A percentile compares a stretch with the other conserved stretches of the same genome.
These are phyloP conservation scores for Botrytis porri DNA, from an alignment of 2,329 filamentous ascomycete genomes.

Conservation along the genomic window DNA sequence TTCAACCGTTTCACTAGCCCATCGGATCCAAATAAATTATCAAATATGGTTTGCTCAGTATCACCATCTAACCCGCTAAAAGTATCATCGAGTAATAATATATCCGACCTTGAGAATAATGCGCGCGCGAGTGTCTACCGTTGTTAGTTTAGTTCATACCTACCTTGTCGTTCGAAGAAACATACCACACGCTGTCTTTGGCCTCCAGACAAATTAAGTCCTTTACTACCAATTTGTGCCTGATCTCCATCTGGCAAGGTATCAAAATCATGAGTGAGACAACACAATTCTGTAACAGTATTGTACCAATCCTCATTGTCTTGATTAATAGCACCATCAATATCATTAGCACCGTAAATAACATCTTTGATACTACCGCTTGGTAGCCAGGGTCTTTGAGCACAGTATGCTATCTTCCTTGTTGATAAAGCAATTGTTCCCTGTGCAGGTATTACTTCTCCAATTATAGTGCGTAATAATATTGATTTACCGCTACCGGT, in stretches of 20 bases:
- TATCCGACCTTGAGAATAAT: conserved; percentile 42
- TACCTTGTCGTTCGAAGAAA: background rate
- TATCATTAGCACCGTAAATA: conserved; percentile 33
- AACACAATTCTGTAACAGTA: conserved; percentile 32
- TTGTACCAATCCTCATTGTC: conserved; percentile 37
- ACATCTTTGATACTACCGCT: conserved; percentile 38
- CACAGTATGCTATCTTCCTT: conserved; percentile 39
- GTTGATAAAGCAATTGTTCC: conserved; percentile 36
- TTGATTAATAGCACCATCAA: conserved; percentile 27
- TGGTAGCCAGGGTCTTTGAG: conserved; percentile 42
- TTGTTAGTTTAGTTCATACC: background rate
- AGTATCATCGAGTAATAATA: conserved; percentile 48
- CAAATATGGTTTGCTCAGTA: conserved; percentile 45
- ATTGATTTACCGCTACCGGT: conserved; percentile 38
- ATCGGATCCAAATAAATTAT: conserved; percentile 41
- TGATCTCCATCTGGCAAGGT: conserved; percentile 39
- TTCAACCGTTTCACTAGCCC: conserved; percentile 44
- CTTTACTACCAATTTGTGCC: conserved; percentile 43
- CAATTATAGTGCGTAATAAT: conserved; percentile 35
- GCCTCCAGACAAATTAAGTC: conserved; percentile 45
- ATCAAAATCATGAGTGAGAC: conserved; percentile 33
- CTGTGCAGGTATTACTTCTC: conserved; percentile 30
- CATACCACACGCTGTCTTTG: conserved; percentile 44
- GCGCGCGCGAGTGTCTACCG: conserved; percentile 45
- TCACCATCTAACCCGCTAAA: conserved; percentile 47